Percentiles rank a stretch among this genome's conserved stretches.
These are phyloP conservation scores for Suillus weaverae DNA, from an alignment of 768 basidiomycete genomes.

Conservation along the genomic window DNA sequence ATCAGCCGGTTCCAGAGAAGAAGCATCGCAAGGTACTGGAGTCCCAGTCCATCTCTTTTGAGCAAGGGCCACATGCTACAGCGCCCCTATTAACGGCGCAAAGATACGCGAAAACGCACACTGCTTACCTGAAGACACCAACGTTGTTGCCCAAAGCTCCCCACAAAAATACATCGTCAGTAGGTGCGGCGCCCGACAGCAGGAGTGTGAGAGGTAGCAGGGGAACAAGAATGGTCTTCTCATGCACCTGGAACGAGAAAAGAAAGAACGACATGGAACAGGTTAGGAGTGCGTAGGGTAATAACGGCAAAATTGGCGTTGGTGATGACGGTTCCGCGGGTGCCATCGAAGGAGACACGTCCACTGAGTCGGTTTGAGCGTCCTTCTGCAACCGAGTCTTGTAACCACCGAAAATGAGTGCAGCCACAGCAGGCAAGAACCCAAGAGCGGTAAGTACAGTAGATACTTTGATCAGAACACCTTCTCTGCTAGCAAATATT, in stretches of 20 bases:
- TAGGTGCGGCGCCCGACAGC: conserved; percentile 46
- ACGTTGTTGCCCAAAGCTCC: conserved; percentile 65
- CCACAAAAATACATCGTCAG: conserved; percentile 31
- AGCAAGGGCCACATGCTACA: conserved; percentile 91
- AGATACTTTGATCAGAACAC: conserved; percentile 62
- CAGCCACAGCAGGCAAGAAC: conserved; percentile 62
- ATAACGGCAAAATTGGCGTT: conserved; percentile 60
- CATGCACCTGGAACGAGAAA: conserved; percentile 96
- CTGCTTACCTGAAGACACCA: conserved; percentile 78
- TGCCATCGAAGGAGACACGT: not conserved
- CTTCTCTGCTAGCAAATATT: conserved; percentile 38
- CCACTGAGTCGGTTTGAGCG: conserved; percentile 1
- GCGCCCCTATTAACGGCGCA: conserved; percentile 1
- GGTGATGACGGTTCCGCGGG: conserved; percentile 24
- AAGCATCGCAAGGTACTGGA: conserved; percentile 70
- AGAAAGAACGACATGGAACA: conserved; percentile 92
- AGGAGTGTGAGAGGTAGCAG: conserved; percentile 82
- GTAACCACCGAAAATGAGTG: conserved; percentile 41
- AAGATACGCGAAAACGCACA: not conserved
- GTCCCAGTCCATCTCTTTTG: conserved; percentile 69
- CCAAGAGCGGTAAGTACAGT: conserved; percentile 66
- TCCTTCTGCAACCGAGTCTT: conserved; percentile 22
- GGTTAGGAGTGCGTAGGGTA: conserved; percentile 79
- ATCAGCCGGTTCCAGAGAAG: conserved; percentile 82
- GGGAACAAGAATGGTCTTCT: conserved; percentile 88